Percentiles rank a stretch among this genome's conserved stretches.
Evolutionary conservation across 768 basidiomycete genomes (phyloP).

Genomic region (Leccinum aurantiacum): DNA sequence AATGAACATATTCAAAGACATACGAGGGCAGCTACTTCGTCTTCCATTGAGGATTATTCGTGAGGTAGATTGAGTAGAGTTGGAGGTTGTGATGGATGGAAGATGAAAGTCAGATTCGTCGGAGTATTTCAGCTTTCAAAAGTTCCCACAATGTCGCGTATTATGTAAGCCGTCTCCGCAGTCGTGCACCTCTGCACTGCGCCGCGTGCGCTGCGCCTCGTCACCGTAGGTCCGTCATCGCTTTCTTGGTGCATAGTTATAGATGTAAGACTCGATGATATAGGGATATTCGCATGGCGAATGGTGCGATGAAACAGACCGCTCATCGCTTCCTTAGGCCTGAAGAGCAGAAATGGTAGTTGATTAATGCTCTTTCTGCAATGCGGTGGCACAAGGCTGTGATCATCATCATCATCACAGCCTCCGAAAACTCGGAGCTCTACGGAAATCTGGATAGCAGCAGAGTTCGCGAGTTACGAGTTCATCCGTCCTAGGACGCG

Average conservation of each 20-base stretch:
- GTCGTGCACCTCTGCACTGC: not conserved
- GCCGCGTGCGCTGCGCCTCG: too few species aligned
- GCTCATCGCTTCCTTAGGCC: too few species aligned
- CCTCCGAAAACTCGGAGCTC: not conserved
- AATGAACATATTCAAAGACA: constrained; percentile 8
- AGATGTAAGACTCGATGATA: too few species aligned
- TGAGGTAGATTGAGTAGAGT: constrained; percentile 23
- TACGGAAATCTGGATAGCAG: too few species aligned
- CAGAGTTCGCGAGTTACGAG: too few species aligned
- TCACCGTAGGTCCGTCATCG: too few species aligned
- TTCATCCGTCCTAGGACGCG: not conserved
- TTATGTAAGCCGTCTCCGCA: not conserved
- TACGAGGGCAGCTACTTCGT: constrained; percentile 61
- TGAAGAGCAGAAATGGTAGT: too few species aligned
- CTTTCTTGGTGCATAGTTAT: too few species aligned
- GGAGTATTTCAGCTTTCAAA: constrained; percentile 29
- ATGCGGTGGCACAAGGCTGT: not conserved
- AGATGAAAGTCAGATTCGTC: constrained; percentile 23
- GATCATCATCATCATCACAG: not conserved
- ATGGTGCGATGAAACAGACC: too few species aligned
- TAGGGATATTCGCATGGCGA: too few species aligned
- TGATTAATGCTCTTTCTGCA: not conserved
- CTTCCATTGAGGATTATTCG: constrained; percentile 49
- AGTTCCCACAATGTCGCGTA: constrained; percentile 11
- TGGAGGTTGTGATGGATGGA: constrained; percentile 16